Evolutionary conservation across 495 filamentous ascomycete genomes (phyloP).

Genomic region (Lepraria neglecta): DNA sequence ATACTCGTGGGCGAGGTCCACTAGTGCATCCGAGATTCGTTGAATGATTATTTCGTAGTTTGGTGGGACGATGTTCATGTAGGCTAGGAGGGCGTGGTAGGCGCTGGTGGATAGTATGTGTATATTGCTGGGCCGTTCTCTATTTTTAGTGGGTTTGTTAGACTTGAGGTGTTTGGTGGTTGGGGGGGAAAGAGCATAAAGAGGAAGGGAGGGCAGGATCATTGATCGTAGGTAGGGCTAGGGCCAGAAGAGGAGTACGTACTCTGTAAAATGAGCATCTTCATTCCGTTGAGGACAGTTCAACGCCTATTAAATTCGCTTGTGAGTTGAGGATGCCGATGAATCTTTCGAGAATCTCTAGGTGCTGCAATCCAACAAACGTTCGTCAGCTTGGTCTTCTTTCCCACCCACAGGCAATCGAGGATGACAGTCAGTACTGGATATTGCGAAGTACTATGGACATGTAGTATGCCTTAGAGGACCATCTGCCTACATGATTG

Average conservation of each 20-base stretch:
- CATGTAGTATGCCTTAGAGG: too few relatives aligned
- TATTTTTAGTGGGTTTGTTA: neutral
- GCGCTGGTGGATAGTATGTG: neutral
- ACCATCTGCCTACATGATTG: too few relatives aligned
- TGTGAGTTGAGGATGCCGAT: neutral
- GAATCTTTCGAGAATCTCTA: neutral
- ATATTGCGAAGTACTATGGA: too few relatives aligned
- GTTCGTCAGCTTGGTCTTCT: too few relatives aligned
- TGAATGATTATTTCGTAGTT: neutral
- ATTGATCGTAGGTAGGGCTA: neutral
- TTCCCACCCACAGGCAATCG: too few relatives aligned
- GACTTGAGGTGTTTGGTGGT: neutral
- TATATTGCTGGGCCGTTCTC: neutral
- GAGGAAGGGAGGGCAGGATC: too few relatives aligned
- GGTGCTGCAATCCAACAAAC: too few relatives aligned
- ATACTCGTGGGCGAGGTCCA: neutral
- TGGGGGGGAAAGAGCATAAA: too few relatives aligned
- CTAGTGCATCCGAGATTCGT: neutral
- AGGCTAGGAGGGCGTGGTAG: neutral
- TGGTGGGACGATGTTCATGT: neutral
- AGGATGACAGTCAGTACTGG: too few relatives aligned
- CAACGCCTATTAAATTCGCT: neutral
- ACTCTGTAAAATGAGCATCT: neutral
- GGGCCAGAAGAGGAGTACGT: neutral
- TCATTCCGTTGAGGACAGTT: neutral